Evolutionary conservation across 2,329 filamentous ascomycete genomes (phyloP).

Genomic region (Periconia sp.): DNA sequence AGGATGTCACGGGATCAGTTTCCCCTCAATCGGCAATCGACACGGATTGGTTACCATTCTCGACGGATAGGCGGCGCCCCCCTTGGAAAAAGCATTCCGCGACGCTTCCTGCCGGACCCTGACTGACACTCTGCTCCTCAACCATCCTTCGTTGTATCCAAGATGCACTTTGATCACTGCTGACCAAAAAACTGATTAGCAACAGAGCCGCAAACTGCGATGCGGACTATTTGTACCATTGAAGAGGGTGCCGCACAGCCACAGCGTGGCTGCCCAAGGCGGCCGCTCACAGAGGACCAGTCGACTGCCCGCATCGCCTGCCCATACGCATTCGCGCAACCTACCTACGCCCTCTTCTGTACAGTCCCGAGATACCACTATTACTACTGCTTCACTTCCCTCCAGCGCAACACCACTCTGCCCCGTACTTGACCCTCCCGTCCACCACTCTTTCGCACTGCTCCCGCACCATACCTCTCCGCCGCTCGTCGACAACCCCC

Average conservation of each 20-base stretch:
- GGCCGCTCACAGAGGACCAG: conserved; percentile 19
- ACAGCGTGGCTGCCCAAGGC: conserved; percentile 29
- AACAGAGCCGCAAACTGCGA: conserved; percentile 18
- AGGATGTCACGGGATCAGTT: conserved; percentile 9
- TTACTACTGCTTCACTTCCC: background rate
- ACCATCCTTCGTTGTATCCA: conserved; percentile 7
- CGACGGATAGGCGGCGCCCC: conserved; percentile 18
- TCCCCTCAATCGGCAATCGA: conserved; percentile 15
- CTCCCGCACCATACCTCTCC: background rate
- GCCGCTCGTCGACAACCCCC: conserved; percentile 14
- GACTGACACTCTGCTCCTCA: conserved; percentile 15
- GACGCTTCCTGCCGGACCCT: conserved; percentile 22
- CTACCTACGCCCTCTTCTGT: conserved; percentile 16
- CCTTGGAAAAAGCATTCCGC: conserved; percentile 26
- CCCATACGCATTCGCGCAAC: conserved; percentile 12
- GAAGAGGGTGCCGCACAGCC: conserved; percentile 22
- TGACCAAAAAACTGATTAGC: conserved; percentile 27
- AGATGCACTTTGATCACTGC: conserved; percentile 26
- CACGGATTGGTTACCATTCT: conserved; percentile 23
- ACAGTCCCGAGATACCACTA: conserved; percentile 10
- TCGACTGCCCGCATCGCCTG: conserved; percentile 8
- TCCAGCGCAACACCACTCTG: background rate
- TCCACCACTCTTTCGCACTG: conserved; percentile 1
- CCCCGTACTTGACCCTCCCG: background rate
- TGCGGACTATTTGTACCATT: conserved; percentile 12